These are phyloP conservation scores for Guadua angustifolia DNA, from an alignment of 176 grass and related monocot genomes.

Conservation along the genomic window DNA sequence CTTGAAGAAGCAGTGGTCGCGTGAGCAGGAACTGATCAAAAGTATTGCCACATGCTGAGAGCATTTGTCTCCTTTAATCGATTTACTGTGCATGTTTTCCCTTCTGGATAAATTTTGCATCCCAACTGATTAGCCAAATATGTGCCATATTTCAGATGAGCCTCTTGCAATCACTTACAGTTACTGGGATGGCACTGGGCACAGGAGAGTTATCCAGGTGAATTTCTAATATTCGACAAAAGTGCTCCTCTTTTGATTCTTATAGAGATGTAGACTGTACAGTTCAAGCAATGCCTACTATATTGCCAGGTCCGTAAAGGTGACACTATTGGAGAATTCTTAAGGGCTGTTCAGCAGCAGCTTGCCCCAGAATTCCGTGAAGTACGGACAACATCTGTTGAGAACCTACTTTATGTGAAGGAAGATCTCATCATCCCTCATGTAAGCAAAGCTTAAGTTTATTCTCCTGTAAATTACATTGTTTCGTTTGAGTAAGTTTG, in stretches of 20 bases:
- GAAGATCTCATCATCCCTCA: conserved; percentile 99
- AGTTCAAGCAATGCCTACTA: conserved; percentile 39
- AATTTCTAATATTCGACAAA: conserved; percentile 25
- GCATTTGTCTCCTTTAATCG: conserved; percentile 2
- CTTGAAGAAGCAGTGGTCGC: conserved; percentile 80
- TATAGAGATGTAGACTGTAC: conserved; percentile 23
- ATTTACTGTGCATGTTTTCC: conserved; percentile 2
- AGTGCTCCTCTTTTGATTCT: conserved; percentile 2
- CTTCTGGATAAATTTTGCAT: conserved; percentile 36
- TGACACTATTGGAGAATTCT: conserved; percentile 90
- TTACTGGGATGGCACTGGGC: conserved; percentile 98
- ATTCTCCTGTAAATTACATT: conserved; percentile 29
- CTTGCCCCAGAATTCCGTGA: conserved; percentile 96
- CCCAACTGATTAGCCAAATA: conserved; percentile 21
- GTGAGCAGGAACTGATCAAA: conserved; percentile 96
- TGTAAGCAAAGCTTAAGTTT: conserved; percentile 55
- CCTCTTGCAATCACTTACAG: conserved; percentile 94
- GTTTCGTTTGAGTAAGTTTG: conserved; percentile 12
- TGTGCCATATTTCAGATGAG: conserved; percentile 67
- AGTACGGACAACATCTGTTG: conserved; percentile 94
- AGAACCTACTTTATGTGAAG: conserved; percentile 98
- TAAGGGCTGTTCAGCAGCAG: conserved; percentile 93
- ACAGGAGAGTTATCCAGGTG: conserved; percentile 85
- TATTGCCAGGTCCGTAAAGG: conserved; percentile 79
- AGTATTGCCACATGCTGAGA: conserved; percentile 59